Percentiles rank a stretch among this genome's conserved stretches.
phyloP scores from a whole-genome alignment of 352 stramenopile genomes.

The Pythium dissimile region DNA sequence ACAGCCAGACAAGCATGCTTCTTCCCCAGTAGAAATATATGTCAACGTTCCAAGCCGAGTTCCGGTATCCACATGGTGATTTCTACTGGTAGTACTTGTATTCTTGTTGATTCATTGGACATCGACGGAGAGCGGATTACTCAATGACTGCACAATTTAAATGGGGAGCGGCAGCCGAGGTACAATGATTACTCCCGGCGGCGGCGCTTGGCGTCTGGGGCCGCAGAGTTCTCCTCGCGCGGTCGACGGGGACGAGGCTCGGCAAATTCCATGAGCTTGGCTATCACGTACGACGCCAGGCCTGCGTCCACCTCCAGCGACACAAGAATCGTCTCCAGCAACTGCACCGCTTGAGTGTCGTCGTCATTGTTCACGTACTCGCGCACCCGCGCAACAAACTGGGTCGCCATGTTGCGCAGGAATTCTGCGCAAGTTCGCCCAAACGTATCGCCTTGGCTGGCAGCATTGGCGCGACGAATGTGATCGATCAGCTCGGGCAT shows the following conservation, averaged over 20 bases:
- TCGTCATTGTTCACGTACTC: slow-evolving; percentile 14
- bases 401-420: slow-evolving; percentile 24
- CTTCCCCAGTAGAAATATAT: not conserved
- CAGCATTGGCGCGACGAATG: slow-evolving; percentile 22
- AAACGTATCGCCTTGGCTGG: slow-evolving; percentile 18
- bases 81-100: not conserved
- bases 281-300: slow-evolving; percentile 10
- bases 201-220: slow-evolving; percentile 10
- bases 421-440: slow-evolving; percentile 24
- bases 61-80: not conserved
- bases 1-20: not conserved
- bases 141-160: no score
- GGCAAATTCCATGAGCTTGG: slow-evolving; percentile 6
- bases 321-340: slow-evolving; percentile 19
- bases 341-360: not conserved
- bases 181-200: slow-evolving; percentile 2
- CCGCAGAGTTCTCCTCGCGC: not conserved
- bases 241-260: not conserved
- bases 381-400: slow-evolving; percentile 21
- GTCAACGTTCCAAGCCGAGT: not conserved
- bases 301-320: slow-evolving; percentile 8
- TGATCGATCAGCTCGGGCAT: slow-evolving; percentile 28
- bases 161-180: no score
- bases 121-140: no score
- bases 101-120: no score